These are phyloP conservation scores for Pilasporangium apinafurcum DNA, from an alignment of 352 stramenopile species.

Conservation along the genomic window DNA sequence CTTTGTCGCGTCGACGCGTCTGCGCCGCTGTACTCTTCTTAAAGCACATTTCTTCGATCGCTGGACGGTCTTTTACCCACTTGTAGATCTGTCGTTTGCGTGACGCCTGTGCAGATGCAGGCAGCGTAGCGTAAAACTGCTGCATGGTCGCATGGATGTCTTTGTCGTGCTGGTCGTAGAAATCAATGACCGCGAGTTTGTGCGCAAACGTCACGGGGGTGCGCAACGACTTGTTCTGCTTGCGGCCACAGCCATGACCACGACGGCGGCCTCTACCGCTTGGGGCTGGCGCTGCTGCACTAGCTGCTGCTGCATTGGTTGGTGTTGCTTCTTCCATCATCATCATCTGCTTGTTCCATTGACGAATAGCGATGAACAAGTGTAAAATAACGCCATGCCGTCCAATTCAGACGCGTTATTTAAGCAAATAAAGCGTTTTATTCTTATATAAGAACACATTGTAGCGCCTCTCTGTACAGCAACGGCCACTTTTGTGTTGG, in stretches of 20 bases:
- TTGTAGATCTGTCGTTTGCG: constrained; percentile 45
- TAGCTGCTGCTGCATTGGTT: neutral
- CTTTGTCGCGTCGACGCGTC: constrained; percentile 21
- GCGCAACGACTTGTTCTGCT: constrained; percentile 21
- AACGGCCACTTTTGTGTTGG: too few relatives aligned
- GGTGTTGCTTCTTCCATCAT: neutral
- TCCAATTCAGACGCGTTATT: neutral
- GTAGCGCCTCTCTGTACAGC: too few relatives aligned
- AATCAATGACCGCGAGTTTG: constrained; percentile 35
- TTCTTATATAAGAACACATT: neutral
- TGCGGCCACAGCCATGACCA: constrained; percentile 9
- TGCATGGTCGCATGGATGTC: constrained; percentile 32
- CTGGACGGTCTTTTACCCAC: constrained; percentile 26
- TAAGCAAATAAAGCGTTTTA: neutral
- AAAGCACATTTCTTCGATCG: constrained; percentile 33
- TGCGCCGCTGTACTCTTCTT: constrained; percentile 24
- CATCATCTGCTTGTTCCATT: neutral
- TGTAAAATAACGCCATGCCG: neutral
- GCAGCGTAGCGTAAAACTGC: constrained; percentile 22
- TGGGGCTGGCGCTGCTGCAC: neutral
- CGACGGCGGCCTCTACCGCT: constrained; percentile 1
- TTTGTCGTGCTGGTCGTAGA: constrained; percentile 20
- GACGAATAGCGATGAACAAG: neutral
- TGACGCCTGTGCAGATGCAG: constrained; percentile 10
- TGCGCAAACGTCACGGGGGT: constrained; percentile 29